Base-by-base conservation (phyloP, 192 early-diverging fungal species). In the Backusella liffmaniae region DNA sequence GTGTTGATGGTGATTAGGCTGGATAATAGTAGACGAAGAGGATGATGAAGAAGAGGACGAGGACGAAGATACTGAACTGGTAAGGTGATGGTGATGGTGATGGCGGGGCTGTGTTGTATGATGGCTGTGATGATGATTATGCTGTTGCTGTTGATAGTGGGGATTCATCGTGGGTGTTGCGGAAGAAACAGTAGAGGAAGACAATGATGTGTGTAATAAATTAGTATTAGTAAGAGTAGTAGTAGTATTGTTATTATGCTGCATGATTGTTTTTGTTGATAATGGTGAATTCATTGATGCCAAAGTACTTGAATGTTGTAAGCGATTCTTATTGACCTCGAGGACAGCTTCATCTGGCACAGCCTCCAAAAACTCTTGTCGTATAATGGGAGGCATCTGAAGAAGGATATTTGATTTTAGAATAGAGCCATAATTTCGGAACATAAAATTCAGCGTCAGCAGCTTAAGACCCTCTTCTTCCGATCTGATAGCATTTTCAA, bases 391-490 rank as follows among this genome's bases (percentile, higher is more conserved):
- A 35, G 79, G 78, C 88, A 91, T 80, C 15, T 82, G 66, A 29
- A 78, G 26, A 59, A 88, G 80, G 10, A 84, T 81, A 15, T 83
- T 74, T 18, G 82, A 84, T 67, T 86, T 87, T 62, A 87, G 76
- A 1, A 91, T 82, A 7, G 79, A 79, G 0, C 90, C 90, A 66
- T 82, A 89, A 21, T 88, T 72, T 16, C 73, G 74, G 75, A 86
- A 84, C 51, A 91, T 89, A 51, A 82, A 87, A 42, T 84, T 84
- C 9, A 89, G 75, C 0, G 84, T 73, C 5, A 88, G 74, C 30
- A 78, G 71, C 73, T 83, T 85, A 26, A 91, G 76, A 29, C 89
- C 89, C 49, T 72, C 53, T 67, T 91, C 90, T 66, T 86, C 81
- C 0, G 85, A 82, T 15, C 81, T 69, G 49, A 82, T 83, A 0